These are phyloP conservation scores for Ensete ventricosum DNA, from an alignment of 176 grass and related monocot species.

Conservation along the genomic window DNA sequence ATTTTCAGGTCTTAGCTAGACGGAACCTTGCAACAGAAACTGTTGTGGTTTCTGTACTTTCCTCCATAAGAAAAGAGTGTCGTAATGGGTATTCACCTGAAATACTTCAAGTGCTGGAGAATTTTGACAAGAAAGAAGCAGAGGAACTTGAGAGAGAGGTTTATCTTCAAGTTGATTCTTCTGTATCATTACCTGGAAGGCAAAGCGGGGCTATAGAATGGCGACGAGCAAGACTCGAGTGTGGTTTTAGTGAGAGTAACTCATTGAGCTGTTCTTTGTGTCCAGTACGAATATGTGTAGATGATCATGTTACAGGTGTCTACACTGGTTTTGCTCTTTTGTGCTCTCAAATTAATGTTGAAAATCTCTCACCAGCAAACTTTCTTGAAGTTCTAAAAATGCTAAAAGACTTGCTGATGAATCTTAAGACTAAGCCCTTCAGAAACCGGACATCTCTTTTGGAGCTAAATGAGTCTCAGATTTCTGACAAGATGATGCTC, in stretches of 20 bases:
- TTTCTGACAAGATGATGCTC: constrained; percentile 55
- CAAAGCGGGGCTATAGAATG: constrained; percentile 89
- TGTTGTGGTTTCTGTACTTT: constrained; percentile 38
- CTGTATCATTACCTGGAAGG: constrained; percentile 76
- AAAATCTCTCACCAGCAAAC: constrained; percentile 38
- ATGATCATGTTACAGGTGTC: constrained; percentile 83
- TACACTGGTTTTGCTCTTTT: constrained; percentile 58
- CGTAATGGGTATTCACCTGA: constrained; percentile 48
- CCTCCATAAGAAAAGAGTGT: constrained; percentile 61
- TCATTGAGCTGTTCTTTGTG: constrained; percentile 62
- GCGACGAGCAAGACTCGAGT: constrained; percentile 67
- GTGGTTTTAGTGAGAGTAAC: constrained; percentile 38
- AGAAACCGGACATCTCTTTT: constrained; percentile 46
- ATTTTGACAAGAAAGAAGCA: constrained; percentile 60
- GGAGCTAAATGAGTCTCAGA: constrained; percentile 26
- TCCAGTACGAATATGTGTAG: constrained; percentile 64
- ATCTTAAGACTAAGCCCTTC: constrained; percentile 42
- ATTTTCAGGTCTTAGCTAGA: constrained; percentile 74
- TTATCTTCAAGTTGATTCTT: constrained; percentile 49
- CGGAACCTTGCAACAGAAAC: constrained; percentile 64
- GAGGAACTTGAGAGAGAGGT: constrained; percentile 60
- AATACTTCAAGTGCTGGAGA: constrained; percentile 31
- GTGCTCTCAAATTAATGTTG: constrained; percentile 37
- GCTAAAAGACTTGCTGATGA: constrained; percentile 40
- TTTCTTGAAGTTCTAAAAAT: constrained; percentile 34